Evolutionary conservation across 106 monocot genomes (phyloP), one percentile per base, ranked within the genome.

Genomic region (Agapanthus africanus): DNA sequence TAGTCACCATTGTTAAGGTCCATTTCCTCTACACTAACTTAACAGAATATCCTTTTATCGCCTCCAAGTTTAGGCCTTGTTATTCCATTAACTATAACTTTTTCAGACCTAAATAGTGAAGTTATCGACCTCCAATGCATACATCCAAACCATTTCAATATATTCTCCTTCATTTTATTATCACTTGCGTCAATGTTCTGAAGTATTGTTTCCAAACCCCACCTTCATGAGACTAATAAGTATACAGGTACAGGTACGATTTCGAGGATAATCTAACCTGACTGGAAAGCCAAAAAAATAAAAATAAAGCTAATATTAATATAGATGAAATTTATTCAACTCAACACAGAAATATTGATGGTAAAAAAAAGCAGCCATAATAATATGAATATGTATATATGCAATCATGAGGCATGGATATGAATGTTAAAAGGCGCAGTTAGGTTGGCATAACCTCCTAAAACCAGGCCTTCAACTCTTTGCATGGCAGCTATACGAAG

Each of bases 401-500:
- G 60, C 34, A 72, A 49, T 50, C 54, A 72, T 73, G 2, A 18
- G 40, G 64, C n/a, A 61, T 61, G 61, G 35, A 61, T 61, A 35
- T 61, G 35, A 61, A 68, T 25, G 33, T 15, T 34, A 0, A 26
- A 57, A 27, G 18, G 21, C 33, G 35, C 33, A 61, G 30, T 65
- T 25, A 66, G 4, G 18, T 19, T 19, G 23, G 30, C 25, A 59
- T 71, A 78, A 95, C 95, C 95, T 91, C 95, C 95, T 74, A 72
- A 91, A 21, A 95, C 71, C 68, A 99, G 70, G 65, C 90, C 93
- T 85, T 99, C 99, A 78, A 93, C 76, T 83, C 90, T 99, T 79
- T 99, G 99, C 87, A 99, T 85, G 19, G 92, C 90, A 82, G 93
- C 87, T 78, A 99, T 93, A 40, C 99, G 80, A 28, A 90, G 27